Base-by-base conservation (phyloP, 768 basidiomycete genomes). In the Suillus luteus region DNA sequence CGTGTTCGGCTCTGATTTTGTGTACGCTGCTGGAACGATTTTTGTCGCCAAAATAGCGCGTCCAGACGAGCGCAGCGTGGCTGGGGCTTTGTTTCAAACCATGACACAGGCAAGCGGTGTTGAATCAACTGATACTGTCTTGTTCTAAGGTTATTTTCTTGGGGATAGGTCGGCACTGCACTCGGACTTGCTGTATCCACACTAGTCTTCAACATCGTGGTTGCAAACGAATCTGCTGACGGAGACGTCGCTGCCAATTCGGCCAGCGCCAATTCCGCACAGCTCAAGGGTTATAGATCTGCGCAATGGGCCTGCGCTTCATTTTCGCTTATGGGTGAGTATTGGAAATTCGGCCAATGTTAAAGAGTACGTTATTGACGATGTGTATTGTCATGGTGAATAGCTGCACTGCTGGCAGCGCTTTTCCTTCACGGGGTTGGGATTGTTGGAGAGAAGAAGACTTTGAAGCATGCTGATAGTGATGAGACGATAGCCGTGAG, bases 1-100 rank as follows among this genome's bases (percentile, higher is more conserved):
- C 24, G 91, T 92, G 15, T 81, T 91, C 55, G 92, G 92, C 22
- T 90, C 86, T 2, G 92, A 93, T 70, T 90, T 93, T 65, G 85
- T 90, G 3, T 93, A 86, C 68, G 78, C 92, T 0, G 85, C 10
- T 49, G 83, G 6, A 88, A 87, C 68, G 92, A 91, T 69, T 64
- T 87, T 38, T 67, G 83, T 92, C 55, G 88, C 91, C 4, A 88
- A 87, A 68, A 80, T 89, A 8, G 81, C 85, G 2, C 72, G 82
- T 1, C 86, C 86, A 3, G 80, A 89, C 62, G 92, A 93, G 68
- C 92, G 93, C 73, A 88, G 86, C 74, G 79, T 93, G 5, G 86
- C 87, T 8, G 91, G 90, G 2, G 92, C 86, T 14, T 64, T 92
- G 27, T 92, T 93, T 74, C 89, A 90, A 70, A 92, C 92, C 0